phyloP scores from a whole-genome alignment of 768 basidiomycete genomes.

The Boletales sp. region DNA sequence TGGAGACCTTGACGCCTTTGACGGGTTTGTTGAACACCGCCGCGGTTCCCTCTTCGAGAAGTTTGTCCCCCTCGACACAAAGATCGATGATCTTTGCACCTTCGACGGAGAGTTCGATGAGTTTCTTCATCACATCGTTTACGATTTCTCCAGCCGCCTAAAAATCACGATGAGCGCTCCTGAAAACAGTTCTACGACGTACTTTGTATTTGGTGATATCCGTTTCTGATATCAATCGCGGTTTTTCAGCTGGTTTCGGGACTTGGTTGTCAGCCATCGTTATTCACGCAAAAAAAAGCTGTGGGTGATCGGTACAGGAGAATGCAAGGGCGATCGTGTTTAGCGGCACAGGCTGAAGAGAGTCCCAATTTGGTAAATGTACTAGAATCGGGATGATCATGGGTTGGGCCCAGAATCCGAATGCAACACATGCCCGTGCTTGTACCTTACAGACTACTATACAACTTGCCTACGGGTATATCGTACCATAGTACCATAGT shows the following conservation, averaged over 20 bases:
- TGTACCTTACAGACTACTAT: slow-evolving; percentile 24
- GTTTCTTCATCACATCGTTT: slow-evolving; percentile 77
- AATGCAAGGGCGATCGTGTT: slow-evolving; percentile 3
- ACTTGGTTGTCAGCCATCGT: slow-evolving; percentile 62
- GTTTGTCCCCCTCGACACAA: slow-evolving; percentile 89
- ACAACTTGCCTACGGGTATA: slow-evolving; percentile 24
- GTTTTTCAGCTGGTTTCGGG: slow-evolving; percentile 45
- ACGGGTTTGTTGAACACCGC: slow-evolving; percentile 87
- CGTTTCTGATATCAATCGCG: slow-evolving; percentile 55
- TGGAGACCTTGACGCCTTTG: slow-evolving; percentile 83
- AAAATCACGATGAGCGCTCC: slow-evolving; percentile 11
- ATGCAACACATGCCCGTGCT: neutral
- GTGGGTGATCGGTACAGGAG: slow-evolving; percentile 6
- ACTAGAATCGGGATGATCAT: neutral
- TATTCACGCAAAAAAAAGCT: slow-evolving; percentile 1
- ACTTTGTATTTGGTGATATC: slow-evolving; percentile 91
- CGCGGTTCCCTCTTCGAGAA: slow-evolving; percentile 81
- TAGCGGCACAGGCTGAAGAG: slow-evolving; percentile 1
- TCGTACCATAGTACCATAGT: slow-evolving; percentile 15
- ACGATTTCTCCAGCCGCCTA: slow-evolving; percentile 92
- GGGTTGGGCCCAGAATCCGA: neutral
- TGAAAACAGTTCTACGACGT: slow-evolving; percentile 19
- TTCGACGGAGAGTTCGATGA: slow-evolving; percentile 71
- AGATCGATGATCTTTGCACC: slow-evolving; percentile 89
- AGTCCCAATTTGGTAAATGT: slow-evolving; percentile 26